phyloP scores from a whole-genome alignment of 1,284 basidiomycete genomes.

The Fomitopsis pinicola region DNA sequence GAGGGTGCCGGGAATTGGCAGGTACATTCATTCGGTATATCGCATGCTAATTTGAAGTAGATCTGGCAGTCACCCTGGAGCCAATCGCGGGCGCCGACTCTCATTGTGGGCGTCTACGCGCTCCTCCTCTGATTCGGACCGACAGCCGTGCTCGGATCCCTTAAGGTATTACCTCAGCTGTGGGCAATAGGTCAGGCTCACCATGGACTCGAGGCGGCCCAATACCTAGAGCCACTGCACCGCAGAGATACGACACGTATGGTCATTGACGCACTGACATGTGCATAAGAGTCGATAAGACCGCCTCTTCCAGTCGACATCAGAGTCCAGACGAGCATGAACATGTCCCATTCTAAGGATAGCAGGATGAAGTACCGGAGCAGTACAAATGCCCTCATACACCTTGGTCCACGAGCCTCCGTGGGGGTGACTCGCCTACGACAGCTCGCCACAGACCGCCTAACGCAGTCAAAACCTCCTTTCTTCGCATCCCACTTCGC shows the following conservation, averaged over 20 bases:
- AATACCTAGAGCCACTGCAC: no score
- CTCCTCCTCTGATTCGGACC: background rate
- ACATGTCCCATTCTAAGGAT: background rate
- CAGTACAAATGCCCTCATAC: conserved; percentile 13
- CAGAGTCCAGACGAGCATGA: background rate
- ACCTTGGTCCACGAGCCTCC: conserved; percentile 46
- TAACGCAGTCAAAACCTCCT: conserved; percentile 62
- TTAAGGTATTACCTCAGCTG: no score
- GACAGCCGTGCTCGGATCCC: no score
- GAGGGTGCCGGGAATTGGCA: no score
- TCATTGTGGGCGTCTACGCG: background rate
- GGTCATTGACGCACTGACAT: no score
- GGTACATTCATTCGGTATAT: background rate
- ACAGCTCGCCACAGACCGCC: conserved; percentile 66
- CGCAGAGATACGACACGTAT: no score
- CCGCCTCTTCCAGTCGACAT: no score
- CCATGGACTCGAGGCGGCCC: no score
- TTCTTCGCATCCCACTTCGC: conserved; percentile 60
- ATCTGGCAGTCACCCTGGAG: background rate
- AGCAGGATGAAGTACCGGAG: background rate
- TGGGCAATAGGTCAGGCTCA: no score
- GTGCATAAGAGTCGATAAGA: no score
- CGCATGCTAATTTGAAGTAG: background rate
- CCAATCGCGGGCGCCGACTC: background rate
- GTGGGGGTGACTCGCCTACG: conserved; percentile 47